Percentiles rank a stretch among this genome's conserved stretches.
Conservation (phyloP, 441 rosid genomes). For the Adansonia rubrostipa region DNA sequence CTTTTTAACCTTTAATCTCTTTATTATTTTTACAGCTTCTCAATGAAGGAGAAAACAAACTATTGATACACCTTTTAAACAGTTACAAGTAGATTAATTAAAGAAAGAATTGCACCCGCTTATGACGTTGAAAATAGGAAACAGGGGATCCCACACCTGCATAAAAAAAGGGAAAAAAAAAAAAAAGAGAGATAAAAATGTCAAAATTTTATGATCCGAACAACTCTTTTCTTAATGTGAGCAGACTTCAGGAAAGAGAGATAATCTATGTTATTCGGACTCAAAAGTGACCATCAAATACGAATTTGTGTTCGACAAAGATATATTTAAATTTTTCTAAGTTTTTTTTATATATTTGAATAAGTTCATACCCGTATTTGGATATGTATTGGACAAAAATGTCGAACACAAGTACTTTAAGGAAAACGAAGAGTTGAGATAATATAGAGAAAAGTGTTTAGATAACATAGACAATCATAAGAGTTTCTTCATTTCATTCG, state of each 20-base stretch:
- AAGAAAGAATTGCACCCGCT: constrained; percentile 59
- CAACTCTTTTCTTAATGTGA: not conserved
- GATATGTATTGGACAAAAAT: too few relatives aligned
- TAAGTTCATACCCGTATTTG: too few relatives aligned
- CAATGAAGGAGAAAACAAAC: constrained; percentile 33
- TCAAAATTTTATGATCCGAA: constrained; percentile 11
- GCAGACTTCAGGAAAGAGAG: not conserved
- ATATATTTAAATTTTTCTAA: not conserved
- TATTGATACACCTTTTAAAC: constrained; percentile 41
- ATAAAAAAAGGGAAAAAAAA: constrained; percentile 17
- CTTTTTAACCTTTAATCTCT: constrained; percentile 25
- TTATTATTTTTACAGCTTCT: constrained; percentile 53
- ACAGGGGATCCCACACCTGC: constrained; percentile 47
- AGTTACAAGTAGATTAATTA: constrained; percentile 57
- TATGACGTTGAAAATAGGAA: constrained; percentile 35
- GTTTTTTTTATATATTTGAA: not conserved
- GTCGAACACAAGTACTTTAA: not conserved
- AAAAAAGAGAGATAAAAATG: not conserved
- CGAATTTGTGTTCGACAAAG: not conserved
- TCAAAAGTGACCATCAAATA: not conserved
- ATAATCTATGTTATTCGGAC: not conserved
- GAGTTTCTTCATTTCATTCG: not conserved
- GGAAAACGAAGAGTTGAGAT: too few relatives aligned
- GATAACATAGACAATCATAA: too few relatives aligned
- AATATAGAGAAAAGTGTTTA: too few relatives aligned